A percentile compares a stretch with the other conserved stretches of the same genome.
phyloP scores from a whole-genome alignment of 2,329 filamentous ascomycete genomes.

The Alternaria sp. region DNA sequence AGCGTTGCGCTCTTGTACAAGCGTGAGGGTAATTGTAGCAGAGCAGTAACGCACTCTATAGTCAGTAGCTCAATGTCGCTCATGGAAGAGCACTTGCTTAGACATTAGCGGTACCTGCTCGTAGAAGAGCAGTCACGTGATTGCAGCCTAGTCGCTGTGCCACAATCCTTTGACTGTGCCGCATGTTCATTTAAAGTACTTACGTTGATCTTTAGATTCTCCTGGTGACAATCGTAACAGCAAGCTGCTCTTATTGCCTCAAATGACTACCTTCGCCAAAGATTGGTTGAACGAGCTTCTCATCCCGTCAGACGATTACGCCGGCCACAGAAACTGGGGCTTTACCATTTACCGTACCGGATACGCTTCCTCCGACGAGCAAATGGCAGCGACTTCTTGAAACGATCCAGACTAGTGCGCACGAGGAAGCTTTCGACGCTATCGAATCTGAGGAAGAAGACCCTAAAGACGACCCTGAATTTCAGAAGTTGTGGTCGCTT shows the following conservation, averaged over 20 bases:
- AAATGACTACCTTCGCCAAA: too few species aligned
- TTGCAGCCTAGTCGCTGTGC: background rate
- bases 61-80: background rate
- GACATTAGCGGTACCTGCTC: fast-evolving
- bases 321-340: too few species aligned
- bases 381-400: constrained; percentile 24
- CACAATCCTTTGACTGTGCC: background rate
- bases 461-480: background rate
- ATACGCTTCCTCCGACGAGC: constrained; percentile 21
- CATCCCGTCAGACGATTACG: too few species aligned
- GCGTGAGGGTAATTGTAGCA: background rate
- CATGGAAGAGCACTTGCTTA: background rate
- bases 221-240: fast-evolving
- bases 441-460: constrained; percentile 1
- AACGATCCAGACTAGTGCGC: constrained; percentile 13
- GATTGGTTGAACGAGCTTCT: too few species aligned
- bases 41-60: background rate
- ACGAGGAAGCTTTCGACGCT: background rate
- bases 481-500: constrained; percentile 18
- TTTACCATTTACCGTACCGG: constrained; percentile 16
- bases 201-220: fast-evolving
- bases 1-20: background rate
- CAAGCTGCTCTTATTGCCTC: background rate
- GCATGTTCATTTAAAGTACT: background rate
- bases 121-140: background rate